These are phyloP conservation scores for Canariomyces notabilis DNA, from an alignment of 2,329 filamentous ascomycete species.

Conservation along the genomic window DNA sequence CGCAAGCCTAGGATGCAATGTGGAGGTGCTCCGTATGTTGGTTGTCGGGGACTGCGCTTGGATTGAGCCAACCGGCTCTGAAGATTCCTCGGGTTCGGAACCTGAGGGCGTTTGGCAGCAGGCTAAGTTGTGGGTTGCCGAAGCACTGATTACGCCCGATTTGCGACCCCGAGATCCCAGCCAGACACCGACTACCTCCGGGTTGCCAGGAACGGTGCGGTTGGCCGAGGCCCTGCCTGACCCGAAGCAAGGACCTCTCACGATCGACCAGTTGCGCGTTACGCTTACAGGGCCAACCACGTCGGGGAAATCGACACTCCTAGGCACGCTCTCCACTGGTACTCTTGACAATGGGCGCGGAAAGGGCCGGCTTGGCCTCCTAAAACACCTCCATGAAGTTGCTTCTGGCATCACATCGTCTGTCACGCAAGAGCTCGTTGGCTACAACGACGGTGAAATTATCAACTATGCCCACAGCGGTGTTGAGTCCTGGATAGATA, in stretches of 20 bases:
- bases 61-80: constrained; percentile 35
- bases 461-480: constrained; percentile 84
- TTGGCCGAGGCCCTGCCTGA: constrained; percentile 16
- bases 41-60: constrained; percentile 82
- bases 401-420: constrained; percentile 89
- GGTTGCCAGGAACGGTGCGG: constrained; percentile 5
- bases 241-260: constrained; percentile 43
- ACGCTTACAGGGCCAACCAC: constrained; percentile 85
- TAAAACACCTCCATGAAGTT: constrained; percentile 92
- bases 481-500: constrained; percentile 89
- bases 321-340: constrained; percentile 84
- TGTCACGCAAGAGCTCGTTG: constrained; percentile 87
- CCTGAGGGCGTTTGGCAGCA: constrained; percentile 28
- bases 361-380: constrained; percentile 77
- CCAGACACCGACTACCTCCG: constrained; percentile 8
- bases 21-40: constrained; percentile 76
- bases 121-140: constrained; percentile 75
- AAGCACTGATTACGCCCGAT: constrained; percentile 80
- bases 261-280: constrained; percentile 72
- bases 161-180: constrained; percentile 39
- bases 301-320: constrained; percentile 84
- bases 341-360: constrained; percentile 88
- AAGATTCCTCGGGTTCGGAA: constrained; percentile 32
- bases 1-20: constrained; percentile 79
- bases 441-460: constrained; percentile 60